A percentile compares a stretch with the other conserved stretches of the same genome.
These are phyloP conservation scores for Acidomyces sp. DNA, from an alignment of 495 filamentous ascomycete genomes.

Conservation along the genomic window DNA sequence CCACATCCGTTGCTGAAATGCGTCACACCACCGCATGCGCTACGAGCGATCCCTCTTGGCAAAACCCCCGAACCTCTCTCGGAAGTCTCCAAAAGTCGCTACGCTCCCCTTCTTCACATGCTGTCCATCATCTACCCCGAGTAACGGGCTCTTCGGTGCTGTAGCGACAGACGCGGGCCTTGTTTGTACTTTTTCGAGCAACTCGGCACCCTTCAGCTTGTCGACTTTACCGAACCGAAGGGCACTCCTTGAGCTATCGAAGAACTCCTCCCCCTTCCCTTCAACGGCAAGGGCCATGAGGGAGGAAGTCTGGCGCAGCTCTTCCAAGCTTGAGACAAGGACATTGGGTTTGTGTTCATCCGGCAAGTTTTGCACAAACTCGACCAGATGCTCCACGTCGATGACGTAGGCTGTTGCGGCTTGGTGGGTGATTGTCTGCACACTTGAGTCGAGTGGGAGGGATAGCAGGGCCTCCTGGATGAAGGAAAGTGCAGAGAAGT, in stretches of 20 bases:
- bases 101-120: slow-evolving; percentile 1
- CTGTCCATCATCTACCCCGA: slow-evolving; percentile 3
- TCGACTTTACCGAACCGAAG: slow-evolving; percentile 92
- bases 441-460: slow-evolving; percentile 53
- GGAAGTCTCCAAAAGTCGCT: slow-evolving; percentile 10
- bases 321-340: slow-evolving; percentile 44
- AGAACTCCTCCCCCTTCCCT: slow-evolving; percentile 88
- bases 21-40: too few species aligned
- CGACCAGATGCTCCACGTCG: slow-evolving; percentile 68
- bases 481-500: slow-evolving; percentile 89
- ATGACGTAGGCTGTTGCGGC: slow-evolving; percentile 67
- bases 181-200: slow-evolving; percentile 64
- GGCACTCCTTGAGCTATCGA: slow-evolving; percentile 71
- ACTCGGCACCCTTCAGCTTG: slow-evolving; percentile 64
- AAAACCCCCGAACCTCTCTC: slow-evolving; percentile 11
- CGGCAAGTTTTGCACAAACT: slow-evolving; percentile 66
- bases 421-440: slow-evolving; percentile 74
- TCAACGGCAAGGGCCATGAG: slow-evolving; percentile 54
- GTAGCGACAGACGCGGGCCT: neutral
- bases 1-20: too few species aligned
- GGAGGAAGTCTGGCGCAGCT: slow-evolving; percentile 77
- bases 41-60: slow-evolving; percentile 2
- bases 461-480: slow-evolving; percentile 73
- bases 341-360: slow-evolving; percentile 36
- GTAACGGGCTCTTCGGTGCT: neutral